Base-by-base conservation (phyloP, 1,284 basidiomycete genomes). In the Polyporus tsugae region DNA sequence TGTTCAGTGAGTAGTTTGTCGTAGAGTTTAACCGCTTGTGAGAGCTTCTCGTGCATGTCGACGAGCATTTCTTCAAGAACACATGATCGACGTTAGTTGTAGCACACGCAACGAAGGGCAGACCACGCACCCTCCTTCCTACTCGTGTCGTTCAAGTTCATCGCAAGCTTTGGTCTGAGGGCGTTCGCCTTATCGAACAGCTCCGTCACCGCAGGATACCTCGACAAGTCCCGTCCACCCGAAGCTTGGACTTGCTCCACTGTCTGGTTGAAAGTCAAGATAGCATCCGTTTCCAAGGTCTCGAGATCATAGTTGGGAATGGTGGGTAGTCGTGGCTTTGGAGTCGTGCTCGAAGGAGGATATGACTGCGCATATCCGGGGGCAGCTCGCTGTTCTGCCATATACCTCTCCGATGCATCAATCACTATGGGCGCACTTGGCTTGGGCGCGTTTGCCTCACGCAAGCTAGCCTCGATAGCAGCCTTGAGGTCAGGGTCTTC, bases 1-100 rank as follows among this genome's bases (percentile, higher is more conserved):
- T 98, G 96, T 65, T 95, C 89, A 42, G 95, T 95, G 58, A 98
- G 83, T 17, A 98, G 83, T 64, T 91, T 87, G 75, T 98, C 96
- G 78, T 98, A 98, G 2, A 97, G 82, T 73, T 92, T 92, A 57
- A 98, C 95, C 0, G 95, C 95, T 79, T 97, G 90, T 0, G 95
- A 94, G 2, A 98, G 84, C 79, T 98, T 97, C 69, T 93, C 92
- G 76, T 98, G 94, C 96, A 98, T 98, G 62, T 97, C 95, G 9
- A 89, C 85, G 22, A 99, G 83, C 76, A 95, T 85, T 78, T 95
- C 95, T 97, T 65, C 49, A 4, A 59, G 36, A 66, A 25, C 2
- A 68, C 9, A 39, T 44, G 1, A 42, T 49, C 10, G 19, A 35
- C 42, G 22, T 9, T 60, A 9, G 22, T 17, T 3, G 5, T 70